phyloP scores from a whole-genome alignment of 257 asterid species.

The Nicotiana tomentosiformis region DNA sequence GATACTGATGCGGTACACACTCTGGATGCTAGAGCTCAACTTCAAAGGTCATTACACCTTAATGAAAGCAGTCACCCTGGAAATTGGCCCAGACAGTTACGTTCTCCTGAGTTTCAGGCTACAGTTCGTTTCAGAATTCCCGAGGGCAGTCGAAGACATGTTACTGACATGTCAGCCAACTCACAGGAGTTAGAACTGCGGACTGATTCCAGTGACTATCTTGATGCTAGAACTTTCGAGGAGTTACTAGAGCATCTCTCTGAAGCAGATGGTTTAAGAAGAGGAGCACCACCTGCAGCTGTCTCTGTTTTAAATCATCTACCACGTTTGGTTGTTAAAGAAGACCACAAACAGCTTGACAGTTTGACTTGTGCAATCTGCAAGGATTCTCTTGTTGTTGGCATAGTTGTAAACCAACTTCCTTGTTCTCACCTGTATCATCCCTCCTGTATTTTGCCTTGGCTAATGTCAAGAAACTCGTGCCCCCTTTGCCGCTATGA shows the following conservation, averaged over 20 bases:
- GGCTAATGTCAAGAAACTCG: conserved; percentile 75
- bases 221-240: conserved; percentile 46
- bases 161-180: conserved; percentile 27
- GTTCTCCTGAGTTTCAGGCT: conserved; percentile 34
- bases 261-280: conserved; percentile 46
- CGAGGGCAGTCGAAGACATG: conserved; percentile 22
- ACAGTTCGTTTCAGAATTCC: conserved; percentile 21
- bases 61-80: conserved; percentile 19
- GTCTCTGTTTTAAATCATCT: conserved; percentile 46
- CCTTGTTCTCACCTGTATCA: conserved; percentile 87
- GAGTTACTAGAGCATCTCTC: conserved; percentile 57
- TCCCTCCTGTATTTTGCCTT: conserved; percentile 74
- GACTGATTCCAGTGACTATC: conserved; percentile 38
- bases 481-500: conserved; percentile 94
- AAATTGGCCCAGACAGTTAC: conserved; percentile 29
- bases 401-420: conserved; percentile 59
- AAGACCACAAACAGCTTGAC: conserved; percentile 37
- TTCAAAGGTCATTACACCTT: conserved; percentile 19
- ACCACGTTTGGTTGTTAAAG: conserved; percentile 40
- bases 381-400: conserved; percentile 65
- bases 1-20: conserved; percentile 36
- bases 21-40: conserved; percentile 22
- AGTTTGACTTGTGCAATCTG: conserved; percentile 71
- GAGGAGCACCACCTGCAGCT: conserved; percentile 85
- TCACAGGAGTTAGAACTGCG: conserved; percentile 27